Evolutionary conservation across 139 green algal species (phyloP).

Genomic region (Chlamydomonas applanata): DNA sequence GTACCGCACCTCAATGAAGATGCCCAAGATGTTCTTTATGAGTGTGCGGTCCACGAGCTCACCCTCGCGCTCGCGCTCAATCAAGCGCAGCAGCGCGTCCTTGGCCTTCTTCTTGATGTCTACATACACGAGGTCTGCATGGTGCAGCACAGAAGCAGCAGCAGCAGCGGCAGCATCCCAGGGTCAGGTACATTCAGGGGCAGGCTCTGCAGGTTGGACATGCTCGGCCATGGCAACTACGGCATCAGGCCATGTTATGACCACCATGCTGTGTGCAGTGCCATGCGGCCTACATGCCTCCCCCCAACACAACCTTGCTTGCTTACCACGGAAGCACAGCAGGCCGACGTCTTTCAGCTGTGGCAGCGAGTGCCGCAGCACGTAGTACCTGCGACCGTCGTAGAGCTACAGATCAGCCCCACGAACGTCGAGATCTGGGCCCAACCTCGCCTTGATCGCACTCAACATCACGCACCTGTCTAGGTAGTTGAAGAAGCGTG

Average conservation of each 20-base stretch:
- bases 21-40: slow-evolving; percentile 94
- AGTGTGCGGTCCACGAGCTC: slow-evolving; percentile 88
- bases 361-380: slow-evolving; percentile 84
- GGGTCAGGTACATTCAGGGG: not conserved
- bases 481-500: slow-evolving; percentile 99
- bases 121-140: slow-evolving; percentile 83
- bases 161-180: not conserved
- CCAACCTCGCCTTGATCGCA: not conserved
- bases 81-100: slow-evolving; percentile 76
- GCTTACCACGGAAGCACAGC: slow-evolving; percentile 78
- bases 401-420: not conserved
- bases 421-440: not conserved
- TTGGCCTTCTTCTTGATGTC: slow-evolving; percentile 66
- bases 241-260: not conserved
- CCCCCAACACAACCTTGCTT: not conserved
- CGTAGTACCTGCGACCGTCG: slow-evolving; percentile 86
- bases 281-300: too few relatives aligned
- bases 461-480: slow-evolving; percentile 68
- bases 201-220: not conserved
- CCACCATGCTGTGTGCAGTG: too few relatives aligned
- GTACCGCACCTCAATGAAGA: slow-evolving; percentile 88
- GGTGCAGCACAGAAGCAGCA: not conserved
- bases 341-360: slow-evolving; percentile 92
- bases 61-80: slow-evolving; percentile 90
- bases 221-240: not conserved